These are phyloP conservation scores for Cercospora sesami DNA, from an alignment of 2,329 filamentous ascomycete species.

Conservation along the genomic window DNA sequence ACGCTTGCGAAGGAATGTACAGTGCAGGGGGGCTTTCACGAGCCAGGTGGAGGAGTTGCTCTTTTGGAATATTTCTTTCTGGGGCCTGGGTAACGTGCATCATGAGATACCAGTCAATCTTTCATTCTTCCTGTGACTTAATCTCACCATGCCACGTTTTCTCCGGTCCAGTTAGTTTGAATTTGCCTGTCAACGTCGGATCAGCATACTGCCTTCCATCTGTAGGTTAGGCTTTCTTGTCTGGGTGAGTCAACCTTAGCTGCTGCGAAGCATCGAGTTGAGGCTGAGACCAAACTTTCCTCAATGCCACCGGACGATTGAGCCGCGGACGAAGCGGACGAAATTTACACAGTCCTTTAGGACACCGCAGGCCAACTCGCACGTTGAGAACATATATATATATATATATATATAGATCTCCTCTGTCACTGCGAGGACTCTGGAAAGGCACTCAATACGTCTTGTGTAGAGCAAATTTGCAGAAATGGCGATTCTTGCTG, in stretches of 20 bases:
- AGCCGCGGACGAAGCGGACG: neutral
- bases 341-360: neutral
- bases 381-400: neutral
- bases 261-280: neutral
- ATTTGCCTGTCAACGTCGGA: neutral
- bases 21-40: slow-evolving; percentile 7
- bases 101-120: slow-evolving; percentile 20
- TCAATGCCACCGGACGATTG: neutral
- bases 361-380: neutral
- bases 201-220: neutral
- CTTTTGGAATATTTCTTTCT: neutral
- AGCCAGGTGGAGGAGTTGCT: neutral
- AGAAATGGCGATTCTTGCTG: neutral
- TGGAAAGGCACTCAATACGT: neutral
- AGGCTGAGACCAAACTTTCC: neutral
- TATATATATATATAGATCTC: neutral
- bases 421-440: neutral
- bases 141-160: neutral
- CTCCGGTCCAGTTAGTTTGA: neutral
- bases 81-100: slow-evolving; percentile 20
- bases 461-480: neutral
- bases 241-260: neutral
- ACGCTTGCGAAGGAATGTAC: neutral
- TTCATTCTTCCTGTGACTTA: neutral
- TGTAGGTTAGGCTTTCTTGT: neutral